Conservation (phyloP, 1,139 yeast species). For the Blastobotrys elegans region DNA sequence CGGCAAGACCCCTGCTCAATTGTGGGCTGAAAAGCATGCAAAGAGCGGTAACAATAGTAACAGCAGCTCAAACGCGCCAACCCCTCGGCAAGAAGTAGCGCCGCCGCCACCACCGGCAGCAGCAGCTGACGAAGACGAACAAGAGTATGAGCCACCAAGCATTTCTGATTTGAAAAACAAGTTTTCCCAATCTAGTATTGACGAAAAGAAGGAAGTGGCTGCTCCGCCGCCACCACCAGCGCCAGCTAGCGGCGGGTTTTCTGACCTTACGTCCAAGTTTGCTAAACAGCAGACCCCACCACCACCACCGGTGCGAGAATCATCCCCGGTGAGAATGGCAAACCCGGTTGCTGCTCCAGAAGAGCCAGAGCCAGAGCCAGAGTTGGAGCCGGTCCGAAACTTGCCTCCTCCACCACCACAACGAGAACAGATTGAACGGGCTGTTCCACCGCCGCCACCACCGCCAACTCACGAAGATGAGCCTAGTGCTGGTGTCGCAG, state of each 20-base stretch:
- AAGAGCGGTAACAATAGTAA: constrained; percentile 27
- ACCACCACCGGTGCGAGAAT: constrained; percentile 16
- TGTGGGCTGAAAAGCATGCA: constrained; percentile 92
- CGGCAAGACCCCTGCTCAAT: constrained; percentile 91
- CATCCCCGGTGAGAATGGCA: constrained; percentile 11
- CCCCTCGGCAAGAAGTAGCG: constrained; percentile 17
- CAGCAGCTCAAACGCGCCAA: constrained; percentile 21
- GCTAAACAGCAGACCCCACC: constrained; percentile 17
- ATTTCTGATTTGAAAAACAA: constrained; percentile 21
- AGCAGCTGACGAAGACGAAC: constrained; percentile 16
- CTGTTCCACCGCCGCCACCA: constrained; percentile 6
- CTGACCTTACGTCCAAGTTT: constrained; percentile 23
- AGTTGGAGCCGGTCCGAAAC: constrained; percentile 14
- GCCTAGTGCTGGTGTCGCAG: background rate
- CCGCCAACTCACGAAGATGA: background rate
- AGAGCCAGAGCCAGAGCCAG: constrained; percentile 20
- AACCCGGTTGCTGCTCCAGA: constrained; percentile 16
- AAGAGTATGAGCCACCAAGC: constrained; percentile 20
- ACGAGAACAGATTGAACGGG: constrained; percentile 7
- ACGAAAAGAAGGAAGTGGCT: constrained; percentile 11
- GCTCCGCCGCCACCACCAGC: constrained; percentile 14
- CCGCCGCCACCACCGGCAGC: constrained; percentile 15
- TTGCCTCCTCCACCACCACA: constrained; percentile 17
- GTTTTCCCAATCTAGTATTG: constrained; percentile 16
- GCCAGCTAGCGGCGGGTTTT: constrained; percentile 17